Evolutionary conservation across 2,329 filamentous ascomycete species (phyloP).

Genomic region (Talaromyces sp.): DNA sequence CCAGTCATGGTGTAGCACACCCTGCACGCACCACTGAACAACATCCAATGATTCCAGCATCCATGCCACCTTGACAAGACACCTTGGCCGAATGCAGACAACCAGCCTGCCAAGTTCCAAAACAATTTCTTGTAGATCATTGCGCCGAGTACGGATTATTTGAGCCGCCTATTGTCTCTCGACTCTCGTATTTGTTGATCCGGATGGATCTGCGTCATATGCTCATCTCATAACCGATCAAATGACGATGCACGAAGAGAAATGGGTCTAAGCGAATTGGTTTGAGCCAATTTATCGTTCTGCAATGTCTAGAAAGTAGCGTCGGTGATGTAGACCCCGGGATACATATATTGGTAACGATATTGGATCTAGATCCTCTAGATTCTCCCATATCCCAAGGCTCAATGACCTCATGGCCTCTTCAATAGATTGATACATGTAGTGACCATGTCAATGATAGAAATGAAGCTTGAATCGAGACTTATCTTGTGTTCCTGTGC

Average conservation of each 20-base stretch:
- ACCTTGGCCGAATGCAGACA: background rate
- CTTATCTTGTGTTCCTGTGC: background rate
- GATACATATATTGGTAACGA: background rate
- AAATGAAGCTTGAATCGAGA: background rate
- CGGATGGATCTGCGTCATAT: background rate
- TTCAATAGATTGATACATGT: background rate
- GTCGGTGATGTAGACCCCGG: background rate
- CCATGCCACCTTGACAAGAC: background rate
- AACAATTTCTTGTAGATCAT: background rate
- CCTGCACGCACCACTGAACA: background rate
- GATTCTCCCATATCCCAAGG: background rate
- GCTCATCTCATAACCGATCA: no score
- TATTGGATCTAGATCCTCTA: background rate
- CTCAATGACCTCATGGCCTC: background rate
- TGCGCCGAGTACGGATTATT: background rate
- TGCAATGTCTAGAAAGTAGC: background rate
- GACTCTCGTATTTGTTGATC: background rate
- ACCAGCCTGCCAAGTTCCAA: background rate
- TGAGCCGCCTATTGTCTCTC: conserved; percentile 3
- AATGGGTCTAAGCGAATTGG: background rate
- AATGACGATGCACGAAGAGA: background rate
- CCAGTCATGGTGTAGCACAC: background rate
- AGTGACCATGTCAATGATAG: background rate
- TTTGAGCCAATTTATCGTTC: background rate
- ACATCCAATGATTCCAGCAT: background rate